Base-by-base conservation (phyloP, 1,139 yeast species). In the Suhomyces panamericanus region DNA sequence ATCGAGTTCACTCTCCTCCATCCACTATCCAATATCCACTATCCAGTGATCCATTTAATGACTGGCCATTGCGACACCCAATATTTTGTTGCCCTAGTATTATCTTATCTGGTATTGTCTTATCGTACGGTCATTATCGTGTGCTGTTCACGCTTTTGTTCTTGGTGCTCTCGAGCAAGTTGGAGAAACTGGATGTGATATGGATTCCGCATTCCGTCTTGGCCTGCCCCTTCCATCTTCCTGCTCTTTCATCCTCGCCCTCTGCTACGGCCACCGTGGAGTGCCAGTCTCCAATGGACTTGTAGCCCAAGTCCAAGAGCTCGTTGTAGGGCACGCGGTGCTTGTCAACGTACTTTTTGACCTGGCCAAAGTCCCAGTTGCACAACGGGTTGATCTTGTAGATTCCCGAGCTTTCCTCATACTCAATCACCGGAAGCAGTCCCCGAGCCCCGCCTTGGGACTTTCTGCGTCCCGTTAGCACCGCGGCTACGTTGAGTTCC, bases 181-280 rank as follows among this genome's bases (percentile, higher is more conserved):
- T 75, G 0, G 87, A 80, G 61, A 85, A 90, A 50, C 86, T 78
- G 32, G 84, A 78, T 2, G 90, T 79, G 55, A 84, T 85, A 60
- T 93, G 99, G 46, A 93, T 90, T 2, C 99, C 99, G 67, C 99
- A 93, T 63, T 93, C 99, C 0, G 96, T 89, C 70, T 93, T 93
- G 5, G 82, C 77, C 63, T 85, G 80, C 2, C 97, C 97, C 72
- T 87, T 86, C 99, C 99, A 93, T 57, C 99, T 79, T 1, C 99
- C 99, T 27, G 95, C 82, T 54, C 99, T 79, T 63, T 93, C 99
- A 61, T 91, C 97, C 60, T 89, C 97, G 5, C 95, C 96, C 39
- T 87, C 96, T 10, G 73, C 80, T 10, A 89, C 96, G 1, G 98
- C 97, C 33, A 69, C 81, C 0, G 99, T 93, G 0, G 96, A 87